Evolutionary conservation across 345 rosid species (phyloP), one percentile per base, ranked within the genome.

Genomic region (Kernera saxatilis): DNA sequence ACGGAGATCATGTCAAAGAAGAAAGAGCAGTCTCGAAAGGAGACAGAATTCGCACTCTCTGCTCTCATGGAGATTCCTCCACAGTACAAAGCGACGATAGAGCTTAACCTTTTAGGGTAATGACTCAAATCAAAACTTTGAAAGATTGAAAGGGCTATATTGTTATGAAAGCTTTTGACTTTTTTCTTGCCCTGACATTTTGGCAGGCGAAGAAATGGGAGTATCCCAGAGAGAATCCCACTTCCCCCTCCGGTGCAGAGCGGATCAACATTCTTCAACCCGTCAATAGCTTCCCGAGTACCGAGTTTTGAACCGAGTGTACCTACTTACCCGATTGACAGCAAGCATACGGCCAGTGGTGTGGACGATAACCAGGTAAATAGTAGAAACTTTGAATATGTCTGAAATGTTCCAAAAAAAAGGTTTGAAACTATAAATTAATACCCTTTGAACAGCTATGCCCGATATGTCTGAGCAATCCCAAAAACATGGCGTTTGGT

Each of bases 61-160:
- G 87, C 99, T 36, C 83, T 95, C 81, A 95, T 95, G 99, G 98
- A 95, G 66, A 83, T 95, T 65, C 99, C 99, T 50, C 67, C 87
- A 66, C 98, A 94, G 77, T 92, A 94, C 72, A 92, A 87, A 77
- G 99, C 99, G 35, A 88, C 97, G 1, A 77, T 88, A 39, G 99
- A 95, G 76, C 91, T 87, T 70, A 83, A 80, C 55, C 68, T 95
- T 36, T 67, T 95, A 64, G 99, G 99, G 99, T 92, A 82, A 10
- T 51, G 25, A 8, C 7, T 40, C 32, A 63, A 48, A 17, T n/a
- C 14, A 30, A 61, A 64, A 36, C 15, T 29, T 50, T 40, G 19
- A 18, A 2, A 23, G 54, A 43, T 25, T 44, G 33, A 33, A 18
- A 35, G 45, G 22, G 36, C n/a, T 57, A 22, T 8, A 11, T 19